These are phyloP conservation scores for Aspergillus clavatus DNA, from an alignment of 2,329 filamentous ascomycete genomes.

Conservation along the genomic window DNA sequence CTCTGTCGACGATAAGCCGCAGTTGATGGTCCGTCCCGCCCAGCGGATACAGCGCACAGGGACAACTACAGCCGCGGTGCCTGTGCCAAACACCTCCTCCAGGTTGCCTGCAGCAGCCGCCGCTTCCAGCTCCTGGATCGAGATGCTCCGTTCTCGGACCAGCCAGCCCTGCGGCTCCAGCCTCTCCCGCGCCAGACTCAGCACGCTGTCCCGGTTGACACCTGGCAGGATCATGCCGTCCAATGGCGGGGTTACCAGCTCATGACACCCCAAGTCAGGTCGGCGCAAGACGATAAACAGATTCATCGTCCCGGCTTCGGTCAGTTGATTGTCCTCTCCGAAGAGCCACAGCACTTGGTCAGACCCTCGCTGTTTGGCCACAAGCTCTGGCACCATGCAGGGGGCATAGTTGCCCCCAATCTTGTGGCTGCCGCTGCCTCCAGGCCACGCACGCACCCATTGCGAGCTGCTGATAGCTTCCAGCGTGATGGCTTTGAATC, in stretches of 20 bases:
- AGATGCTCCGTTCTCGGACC: background rate
- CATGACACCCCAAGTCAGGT: slow-evolving; percentile 44
- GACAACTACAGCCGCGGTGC: background rate
- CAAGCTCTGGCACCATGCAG: slow-evolving; percentile 66
- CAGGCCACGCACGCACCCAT: slow-evolving; percentile 75
- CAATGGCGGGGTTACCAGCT: slow-evolving; percentile 75
- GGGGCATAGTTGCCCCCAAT: slow-evolving; percentile 88
- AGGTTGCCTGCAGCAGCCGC: background rate
- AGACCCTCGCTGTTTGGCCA: slow-evolving; percentile 67
- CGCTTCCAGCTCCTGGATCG: background rate
- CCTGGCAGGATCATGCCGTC: slow-evolving; percentile 77
- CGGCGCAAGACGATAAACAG: slow-evolving; percentile 72
- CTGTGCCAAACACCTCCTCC: slow-evolving; percentile 45
- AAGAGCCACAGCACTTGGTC: slow-evolving; percentile 90
- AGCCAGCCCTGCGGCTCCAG: background rate
- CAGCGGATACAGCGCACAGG: background rate
- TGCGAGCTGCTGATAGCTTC: background rate
- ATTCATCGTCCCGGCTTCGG: slow-evolving; percentile 81
- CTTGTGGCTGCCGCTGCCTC: slow-evolving; percentile 83
- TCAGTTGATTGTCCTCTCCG: slow-evolving; percentile 66
- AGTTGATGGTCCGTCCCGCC: background rate
- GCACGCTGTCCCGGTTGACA: slow-evolving; percentile 63
- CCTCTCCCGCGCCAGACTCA: slow-evolving; percentile 5
- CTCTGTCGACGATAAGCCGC: background rate
- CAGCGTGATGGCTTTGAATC: background rate